Evolutionary conservation across 345 rosid species (phyloP).

Genomic region (Dovyalis caffra): DNA sequence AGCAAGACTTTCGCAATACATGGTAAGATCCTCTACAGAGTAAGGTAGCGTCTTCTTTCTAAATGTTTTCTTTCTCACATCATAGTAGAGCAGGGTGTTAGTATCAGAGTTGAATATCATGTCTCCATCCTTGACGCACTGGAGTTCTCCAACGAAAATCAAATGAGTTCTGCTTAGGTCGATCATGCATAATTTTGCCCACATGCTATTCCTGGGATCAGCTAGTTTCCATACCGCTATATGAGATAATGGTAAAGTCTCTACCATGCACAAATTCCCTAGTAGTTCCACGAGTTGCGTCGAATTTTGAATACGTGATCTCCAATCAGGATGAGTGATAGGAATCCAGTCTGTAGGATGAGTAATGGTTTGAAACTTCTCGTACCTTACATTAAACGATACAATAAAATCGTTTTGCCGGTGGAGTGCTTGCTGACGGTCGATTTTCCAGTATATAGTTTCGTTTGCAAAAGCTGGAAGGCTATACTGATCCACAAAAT

Average conservation of each 20-base stretch:
- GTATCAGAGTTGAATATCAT: neutral
- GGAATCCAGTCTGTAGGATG: neutral
- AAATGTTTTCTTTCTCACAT: neutral
- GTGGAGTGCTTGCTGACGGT: neutral
- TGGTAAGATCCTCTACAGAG: neutral
- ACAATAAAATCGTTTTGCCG: neutral
- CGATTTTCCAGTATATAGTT: slow-evolving; percentile 12
- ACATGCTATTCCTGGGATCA: neutral
- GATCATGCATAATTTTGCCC: slow-evolving; percentile 1
- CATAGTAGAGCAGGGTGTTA: neutral
- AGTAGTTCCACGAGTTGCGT: slow-evolving; percentile 12
- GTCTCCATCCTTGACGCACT: slow-evolving; percentile 4
- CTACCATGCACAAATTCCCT: slow-evolving; percentile 8
- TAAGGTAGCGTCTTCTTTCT: neutral
- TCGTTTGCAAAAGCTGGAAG: slow-evolving; percentile 6
- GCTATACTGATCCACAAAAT: slow-evolving; percentile 4
- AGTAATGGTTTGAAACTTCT: neutral
- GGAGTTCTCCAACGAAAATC: neutral
- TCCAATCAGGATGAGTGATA: neutral
- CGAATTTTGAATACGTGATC: neutral
- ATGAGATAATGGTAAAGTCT: neutral
- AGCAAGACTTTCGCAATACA: neutral
- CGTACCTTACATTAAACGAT: neutral
- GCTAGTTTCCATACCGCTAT: neutral
- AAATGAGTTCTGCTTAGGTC: neutral